Evolutionary conservation across 768 basidiomycete genomes (phyloP).

Genomic region (Suillus hirtellus): DNA sequence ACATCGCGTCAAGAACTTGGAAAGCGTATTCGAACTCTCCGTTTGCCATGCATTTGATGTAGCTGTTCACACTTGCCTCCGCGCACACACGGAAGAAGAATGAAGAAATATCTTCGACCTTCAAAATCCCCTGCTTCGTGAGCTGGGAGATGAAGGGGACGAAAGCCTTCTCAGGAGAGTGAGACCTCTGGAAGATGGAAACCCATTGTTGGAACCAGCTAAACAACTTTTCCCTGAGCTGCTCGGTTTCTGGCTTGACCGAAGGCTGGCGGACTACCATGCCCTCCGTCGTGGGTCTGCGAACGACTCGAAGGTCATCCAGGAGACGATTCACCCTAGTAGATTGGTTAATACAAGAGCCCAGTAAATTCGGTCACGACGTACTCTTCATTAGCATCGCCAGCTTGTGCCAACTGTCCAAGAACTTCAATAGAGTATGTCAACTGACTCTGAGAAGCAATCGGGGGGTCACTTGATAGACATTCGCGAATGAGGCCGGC

Average conservation of each 20-base stretch:
- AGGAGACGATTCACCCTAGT: slow-evolving; percentile 67
- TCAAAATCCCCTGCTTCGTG: slow-evolving; percentile 94
- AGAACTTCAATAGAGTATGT: slow-evolving; percentile 80
- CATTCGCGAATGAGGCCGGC: slow-evolving; percentile 86
- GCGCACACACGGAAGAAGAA: slow-evolving; percentile 99
- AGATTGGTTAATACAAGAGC: slow-evolving; percentile 11
- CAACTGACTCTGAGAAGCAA: slow-evolving; percentile 80
- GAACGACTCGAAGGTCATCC: slow-evolving; percentile 74
- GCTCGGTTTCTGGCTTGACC: slow-evolving; percentile 70
- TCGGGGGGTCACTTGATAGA: slow-evolving; percentile 75
- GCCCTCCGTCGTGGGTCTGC: slow-evolving; percentile 44
- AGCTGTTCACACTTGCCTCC: slow-evolving; percentile 89
- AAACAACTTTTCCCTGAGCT: slow-evolving; percentile 72
- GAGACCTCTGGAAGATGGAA: slow-evolving; percentile 86
- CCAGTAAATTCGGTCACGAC: slow-evolving; percentile 30
- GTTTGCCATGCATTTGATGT: slow-evolving; percentile 70
- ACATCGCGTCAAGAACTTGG: slow-evolving; percentile 94
- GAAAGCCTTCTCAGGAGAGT: slow-evolving; percentile 91
- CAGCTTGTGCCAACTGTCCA: slow-evolving; percentile 65
- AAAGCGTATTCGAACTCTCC: slow-evolving; percentile 80
- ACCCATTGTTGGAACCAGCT: slow-evolving; percentile 96
- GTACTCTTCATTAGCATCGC: slow-evolving; percentile 85
- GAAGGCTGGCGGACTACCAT: slow-evolving; percentile 45
- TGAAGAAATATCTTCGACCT: slow-evolving; percentile 93
- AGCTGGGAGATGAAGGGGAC: slow-evolving; percentile 96